These are phyloP conservation scores for Candida sp. DNA, from an alignment of 1,139 yeast species.

Conservation along the genomic window DNA sequence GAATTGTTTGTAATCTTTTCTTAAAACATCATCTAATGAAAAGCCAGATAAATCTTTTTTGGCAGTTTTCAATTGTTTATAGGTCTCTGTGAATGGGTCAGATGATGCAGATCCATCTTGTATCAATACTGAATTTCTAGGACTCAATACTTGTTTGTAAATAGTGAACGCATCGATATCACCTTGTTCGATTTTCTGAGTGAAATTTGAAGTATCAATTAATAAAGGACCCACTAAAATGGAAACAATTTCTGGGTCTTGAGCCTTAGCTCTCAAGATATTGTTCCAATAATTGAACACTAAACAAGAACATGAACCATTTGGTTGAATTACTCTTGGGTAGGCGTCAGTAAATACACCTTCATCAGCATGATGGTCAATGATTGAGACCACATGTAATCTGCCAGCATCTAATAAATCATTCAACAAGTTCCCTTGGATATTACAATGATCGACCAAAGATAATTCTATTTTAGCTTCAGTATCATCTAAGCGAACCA, in stretches of 20 bases:
- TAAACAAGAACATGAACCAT: slow-evolving; percentile 80
- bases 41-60: slow-evolving; percentile 67
- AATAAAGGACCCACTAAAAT: slow-evolving; percentile 66
- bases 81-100: slow-evolving; percentile 18
- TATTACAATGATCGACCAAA: slow-evolving; percentile 80
- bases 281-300: slow-evolving; percentile 62
- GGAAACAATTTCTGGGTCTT: slow-evolving; percentile 34
- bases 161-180: slow-evolving; percentile 46
- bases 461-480: slow-evolving; percentile 34
- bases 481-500: slow-evolving; percentile 18
- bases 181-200: slow-evolving; percentile 51
- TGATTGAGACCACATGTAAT: slow-evolving; percentile 51
- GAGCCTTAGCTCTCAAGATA: slow-evolving; percentile 15
- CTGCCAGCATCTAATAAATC: slow-evolving; percentile 16
- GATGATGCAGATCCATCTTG: neutral
- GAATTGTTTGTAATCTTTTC: slow-evolving; percentile 85
- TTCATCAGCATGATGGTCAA: slow-evolving; percentile 90
- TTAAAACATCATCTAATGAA: slow-evolving; percentile 54
- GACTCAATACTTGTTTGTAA: slow-evolving; percentile 21
- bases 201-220: slow-evolving; percentile 68
- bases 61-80: slow-evolving; percentile 42
- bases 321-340: slow-evolving; percentile 59
- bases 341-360: slow-evolving; percentile 37
- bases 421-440: slow-evolving; percentile 48
- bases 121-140: slow-evolving; percentile 4